Evolutionary conservation across 1,139 yeast species (phyloP), one percentile per base, ranked within the genome.

Genomic region (Nematodospora anomalae): DNA sequence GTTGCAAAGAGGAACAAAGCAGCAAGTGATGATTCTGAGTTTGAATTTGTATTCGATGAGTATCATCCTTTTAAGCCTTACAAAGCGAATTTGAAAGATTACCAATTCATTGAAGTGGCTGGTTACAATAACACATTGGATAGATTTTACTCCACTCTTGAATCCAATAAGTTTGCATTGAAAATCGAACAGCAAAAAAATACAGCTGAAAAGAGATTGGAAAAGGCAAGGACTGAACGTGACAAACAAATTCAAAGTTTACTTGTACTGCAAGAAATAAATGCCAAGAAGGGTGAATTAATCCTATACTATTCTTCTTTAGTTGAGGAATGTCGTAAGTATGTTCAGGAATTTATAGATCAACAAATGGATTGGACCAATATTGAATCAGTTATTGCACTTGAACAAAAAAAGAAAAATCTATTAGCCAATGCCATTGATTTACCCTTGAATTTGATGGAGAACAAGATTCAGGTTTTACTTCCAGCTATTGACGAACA

Each of bases 291-390:
- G 48, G 97, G 96, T 10, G 82, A 80, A 46, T 68, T 86, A 4
- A 79, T 92, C 27, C 84, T 86, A 42, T 65, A 72, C 26, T 73
- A 84, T 54, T 83, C 94, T 3, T 80, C 79, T 22, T 54, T 78
- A 25, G 90, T 90, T 3, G 92, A 84, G 37, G 77, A 78, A 16
- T 89, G 95, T 32, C 81, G 78, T 41, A 63, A 58, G 10, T 83
- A 87, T 8, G 83, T 92, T 6, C 83, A 80, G 41, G 67, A 67
- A 1, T 62, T 87, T 38, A 47, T 90, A 4, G 80, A 83, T 36
- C 95, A 87, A 54, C 94, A 88, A 46, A 87, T 88, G 90, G 97
- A 92, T 56, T 92, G 98, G 98, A 74, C 79, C 23, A 85, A 88
- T 45, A 89, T 90, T 42, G 96, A 85, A 54, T 80, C 83, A 46